phyloP scores from a whole-genome alignment of 164 flowering plant genomes.

The Cinnamomum chago region DNA sequence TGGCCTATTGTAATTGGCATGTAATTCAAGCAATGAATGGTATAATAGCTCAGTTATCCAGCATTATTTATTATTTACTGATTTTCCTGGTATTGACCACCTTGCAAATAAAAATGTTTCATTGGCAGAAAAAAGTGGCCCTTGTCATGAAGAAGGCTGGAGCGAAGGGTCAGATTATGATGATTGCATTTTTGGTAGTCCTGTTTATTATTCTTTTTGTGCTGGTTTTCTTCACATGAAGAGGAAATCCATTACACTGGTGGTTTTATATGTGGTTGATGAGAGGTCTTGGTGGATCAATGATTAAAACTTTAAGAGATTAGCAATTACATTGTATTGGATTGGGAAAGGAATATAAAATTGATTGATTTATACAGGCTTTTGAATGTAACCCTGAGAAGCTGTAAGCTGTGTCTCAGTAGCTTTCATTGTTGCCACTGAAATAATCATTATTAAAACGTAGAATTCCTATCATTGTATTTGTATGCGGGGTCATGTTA shows the following conservation, averaged over 20 bases:
- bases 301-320: not conserved
- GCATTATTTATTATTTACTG: not conserved
- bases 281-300: not conserved
- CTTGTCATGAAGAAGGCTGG: conserved; percentile 39
- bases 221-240: conserved; percentile 71
- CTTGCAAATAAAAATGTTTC: not conserved
- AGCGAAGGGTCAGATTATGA: conserved; percentile 85
- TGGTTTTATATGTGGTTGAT: not conserved
- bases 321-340: not conserved
- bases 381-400: not conserved
- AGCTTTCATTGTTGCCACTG: too few species aligned
- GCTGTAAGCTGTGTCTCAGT: too few species aligned
- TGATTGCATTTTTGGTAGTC: conserved; percentile 61
- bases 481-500: too few species aligned
- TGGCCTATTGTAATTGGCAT: too few species aligned
- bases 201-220: conserved; percentile 73
- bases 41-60: not conserved
- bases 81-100: not conserved
- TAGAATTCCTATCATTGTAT: too few species aligned
- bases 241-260: not conserved
- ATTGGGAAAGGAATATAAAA: not conserved
- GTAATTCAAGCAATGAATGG: not conserved
- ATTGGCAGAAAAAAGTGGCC: conserved; percentile 20
- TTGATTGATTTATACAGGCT: not conserved
- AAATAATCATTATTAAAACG: too few species aligned